Base-by-base conservation (phyloP, 164 flowering plant genomes). In the Tinospora cordifolia region DNA sequence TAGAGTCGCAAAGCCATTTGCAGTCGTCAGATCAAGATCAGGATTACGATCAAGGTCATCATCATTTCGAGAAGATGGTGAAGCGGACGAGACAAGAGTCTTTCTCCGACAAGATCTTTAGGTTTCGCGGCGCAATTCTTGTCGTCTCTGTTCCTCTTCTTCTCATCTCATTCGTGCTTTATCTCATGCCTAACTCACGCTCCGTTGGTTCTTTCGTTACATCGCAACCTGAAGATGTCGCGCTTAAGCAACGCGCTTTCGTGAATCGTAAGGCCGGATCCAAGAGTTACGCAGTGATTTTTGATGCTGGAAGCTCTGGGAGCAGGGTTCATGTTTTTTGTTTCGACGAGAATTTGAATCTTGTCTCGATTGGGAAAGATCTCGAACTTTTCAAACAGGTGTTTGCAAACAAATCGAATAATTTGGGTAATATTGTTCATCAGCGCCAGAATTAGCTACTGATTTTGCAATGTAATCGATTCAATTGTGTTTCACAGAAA, bases 271-370 rank as follows among this genome's bases (percentile, higher is more conserved):
- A 44, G 8, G 38, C 39, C 10, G 62, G 67, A 62, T 70, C 80
- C 11, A 79, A 68, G 71, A 66, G 69, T 14, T 93, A 84, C 22
- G 98, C 96, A 0, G 98, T 91, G 15, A 85, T 93, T 22, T 91
- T 93, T 69, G 98, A 91, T 72, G 98, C 98, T n/a, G 98, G 98
- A 2, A 93, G 98, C 75, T 89, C 97, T 22, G 98, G 98, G 2
- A 91, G 97, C 63, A 81, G 98, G 19, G 97, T 93, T 12, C 98
- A 93, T 66, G 98, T 93, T 25, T 91, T 80, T 65, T 84, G 97
- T 63, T 93, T 94, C 65, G 92, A 94, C 69, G 72, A 80, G 62
- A 74, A 79, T 66, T 74, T 92, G 81, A 85, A 92, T 86, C 94
- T 94, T 5, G 86, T 94, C 46, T 89, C 86, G 12, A 86, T 92